phyloP scores from a whole-genome alignment of 495 filamentous ascomycete species.

The Jackrogersella multiformis region DNA sequence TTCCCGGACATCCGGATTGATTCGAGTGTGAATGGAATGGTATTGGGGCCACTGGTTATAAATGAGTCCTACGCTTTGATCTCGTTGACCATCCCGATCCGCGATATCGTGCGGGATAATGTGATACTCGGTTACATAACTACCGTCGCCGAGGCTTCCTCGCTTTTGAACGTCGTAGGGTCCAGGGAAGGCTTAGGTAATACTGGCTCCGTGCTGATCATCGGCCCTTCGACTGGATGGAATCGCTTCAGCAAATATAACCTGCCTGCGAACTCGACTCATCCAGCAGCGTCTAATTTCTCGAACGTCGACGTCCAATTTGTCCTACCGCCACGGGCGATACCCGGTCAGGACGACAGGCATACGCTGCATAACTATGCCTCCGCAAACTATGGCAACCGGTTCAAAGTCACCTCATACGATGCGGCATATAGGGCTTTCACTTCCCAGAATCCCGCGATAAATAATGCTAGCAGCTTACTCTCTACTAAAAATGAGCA shows the following conservation, averaged over 20 bases:
- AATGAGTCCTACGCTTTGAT: slow-evolving; percentile 77
- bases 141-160: slow-evolving; percentile 68
- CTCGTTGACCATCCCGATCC: slow-evolving; percentile 80
- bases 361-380: slow-evolving; percentile 58
- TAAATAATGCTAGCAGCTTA: slow-evolving; percentile 69
- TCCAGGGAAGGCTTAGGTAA: slow-evolving; percentile 73
- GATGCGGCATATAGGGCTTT: slow-evolving; percentile 66
- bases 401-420: slow-evolving; percentile 68
- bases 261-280: slow-evolving; percentile 49
- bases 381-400: slow-evolving; percentile 51
- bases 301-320: slow-evolving; percentile 53
- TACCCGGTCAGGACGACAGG: slow-evolving; percentile 51
- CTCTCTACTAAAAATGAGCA: slow-evolving; percentile 78
- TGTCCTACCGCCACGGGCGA: slow-evolving; percentile 55
- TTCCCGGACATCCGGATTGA: slow-evolving; percentile 65
- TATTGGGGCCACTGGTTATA: slow-evolving; percentile 73
- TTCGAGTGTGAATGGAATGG: slow-evolving; percentile 58
- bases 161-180: slow-evolving; percentile 64
- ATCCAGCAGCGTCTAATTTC: slow-evolving; percentile 49
- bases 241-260: slow-evolving; percentile 67
- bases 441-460: slow-evolving; percentile 50
- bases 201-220: slow-evolving; percentile 71
- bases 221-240: slow-evolving; percentile 69
- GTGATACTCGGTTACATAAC: slow-evolving; percentile 81
- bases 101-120: slow-evolving; percentile 64